Evolutionary conservation across 1,284 basidiomycete genomes (phyloP).

Genomic region (Exobasidium rhododendri): DNA sequence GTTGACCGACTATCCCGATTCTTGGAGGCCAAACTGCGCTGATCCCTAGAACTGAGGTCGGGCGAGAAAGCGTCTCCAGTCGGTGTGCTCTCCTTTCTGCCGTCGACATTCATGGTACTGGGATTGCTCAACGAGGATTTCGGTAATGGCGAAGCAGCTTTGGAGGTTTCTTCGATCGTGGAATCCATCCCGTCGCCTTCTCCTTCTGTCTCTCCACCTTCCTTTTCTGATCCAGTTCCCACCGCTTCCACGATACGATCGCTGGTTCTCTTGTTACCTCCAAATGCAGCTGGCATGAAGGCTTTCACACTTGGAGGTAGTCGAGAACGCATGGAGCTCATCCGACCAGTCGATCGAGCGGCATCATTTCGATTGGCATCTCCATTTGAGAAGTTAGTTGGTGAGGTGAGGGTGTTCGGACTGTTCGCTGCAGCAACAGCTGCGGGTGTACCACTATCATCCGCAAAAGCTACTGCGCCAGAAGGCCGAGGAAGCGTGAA

Average conservation of each 20-base stretch:
- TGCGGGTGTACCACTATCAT: conserved; percentile 1
- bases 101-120: background rate
- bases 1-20: conserved; percentile 44
- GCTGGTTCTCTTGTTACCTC: conserved; percentile 40
- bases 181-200: conserved; percentile 16
- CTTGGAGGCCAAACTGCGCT: conserved; percentile 10
- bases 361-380: conserved; percentile 9
- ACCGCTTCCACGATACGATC: conserved; percentile 46
- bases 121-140: background rate
- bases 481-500: conserved; percentile 42
- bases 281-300: conserved; percentile 48
- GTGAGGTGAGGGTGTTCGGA: background rate
- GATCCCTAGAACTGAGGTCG: background rate
- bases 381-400: conserved; percentile 17
- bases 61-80: background rate
- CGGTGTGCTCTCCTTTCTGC: background rate
- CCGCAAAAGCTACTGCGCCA: conserved; percentile 18
- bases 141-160: background rate
- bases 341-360: conserved; percentile 25
- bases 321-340: conserved; percentile 47
- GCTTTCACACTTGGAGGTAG: conserved; percentile 49
- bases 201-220: conserved; percentile 27
- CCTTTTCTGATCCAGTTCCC: conserved; percentile 27
- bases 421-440: conserved; percentile 5
- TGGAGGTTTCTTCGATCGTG: background rate